A percentile compares a stretch with the other conserved stretches of the same genome.
phyloP scores from a whole-genome alignment of 2,329 filamentous ascomycete species.

The Stromatinia cepivora region DNA sequence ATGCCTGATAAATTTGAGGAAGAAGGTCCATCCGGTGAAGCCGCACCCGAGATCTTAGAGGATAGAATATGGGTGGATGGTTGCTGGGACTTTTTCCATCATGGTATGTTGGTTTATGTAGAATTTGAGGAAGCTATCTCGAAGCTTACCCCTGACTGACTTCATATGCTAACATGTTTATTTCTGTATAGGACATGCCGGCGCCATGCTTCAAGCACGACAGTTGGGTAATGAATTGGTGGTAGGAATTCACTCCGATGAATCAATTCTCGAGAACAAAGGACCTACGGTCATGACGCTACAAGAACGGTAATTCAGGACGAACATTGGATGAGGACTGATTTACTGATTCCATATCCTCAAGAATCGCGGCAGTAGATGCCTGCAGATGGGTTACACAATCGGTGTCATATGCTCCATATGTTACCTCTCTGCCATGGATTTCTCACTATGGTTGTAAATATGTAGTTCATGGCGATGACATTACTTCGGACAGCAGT shows the following conservation, averaged over 20 bases:
- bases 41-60: conserved; percentile 45
- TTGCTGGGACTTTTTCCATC: conserved; percentile 99
- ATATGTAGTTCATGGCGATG: conserved; percentile 95
- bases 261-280: conserved; percentile 94
- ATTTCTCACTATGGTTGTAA: conserved; percentile 93
- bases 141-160: conserved; percentile 1
- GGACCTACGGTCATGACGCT: conserved; percentile 97
- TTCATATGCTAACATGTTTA: conserved; percentile 13
- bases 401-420: conserved; percentile 82
- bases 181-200: conserved; percentile 72
- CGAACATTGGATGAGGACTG: conserved; percentile 29
- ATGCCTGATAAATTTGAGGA: conserved; percentile 29
- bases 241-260: conserved; percentile 93
- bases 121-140: neutral
- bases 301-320: conserved; percentile 66
- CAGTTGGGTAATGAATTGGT: conserved; percentile 85
- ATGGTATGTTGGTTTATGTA: conserved; percentile 57
- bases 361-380: conserved; percentile 80
- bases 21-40: conserved; percentile 35
- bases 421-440: conserved; percentile 91
- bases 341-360: conserved; percentile 36
- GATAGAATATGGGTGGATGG: conserved; percentile 96
- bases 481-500: conserved; percentile 91
- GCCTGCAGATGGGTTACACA: conserved; percentile 93
- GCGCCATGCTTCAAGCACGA: conserved; percentile 93